These are phyloP conservation scores for Apiospora pterosperma DNA, from an alignment of 2,329 filamentous ascomycete species.

Conservation along the genomic window DNA sequence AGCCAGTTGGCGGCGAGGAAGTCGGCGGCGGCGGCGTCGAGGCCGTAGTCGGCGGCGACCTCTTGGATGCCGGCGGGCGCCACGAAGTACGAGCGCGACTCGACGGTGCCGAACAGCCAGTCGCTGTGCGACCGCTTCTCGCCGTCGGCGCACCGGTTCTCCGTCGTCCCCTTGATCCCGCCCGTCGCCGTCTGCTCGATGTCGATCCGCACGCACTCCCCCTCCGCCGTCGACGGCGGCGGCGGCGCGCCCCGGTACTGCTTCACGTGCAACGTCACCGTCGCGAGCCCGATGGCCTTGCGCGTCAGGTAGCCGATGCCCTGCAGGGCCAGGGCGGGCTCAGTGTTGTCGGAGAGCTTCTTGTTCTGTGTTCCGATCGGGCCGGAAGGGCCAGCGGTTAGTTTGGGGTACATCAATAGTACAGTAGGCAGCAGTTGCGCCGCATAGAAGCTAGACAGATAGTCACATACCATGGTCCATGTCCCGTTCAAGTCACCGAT, in stretches of 20 bases:
- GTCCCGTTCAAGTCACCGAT: constrained; percentile 65
- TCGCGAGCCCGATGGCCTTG: constrained; percentile 67
- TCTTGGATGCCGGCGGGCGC: constrained; percentile 47
- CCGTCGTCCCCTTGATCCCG: constrained; percentile 62
- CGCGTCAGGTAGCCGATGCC: constrained; percentile 69
- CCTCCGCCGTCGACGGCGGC: constrained; percentile 35
- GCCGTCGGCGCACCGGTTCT: constrained; percentile 52
- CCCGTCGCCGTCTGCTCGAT: constrained; percentile 70
- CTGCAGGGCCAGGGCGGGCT: constrained; percentile 69
- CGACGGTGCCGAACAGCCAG: constrained; percentile 73
- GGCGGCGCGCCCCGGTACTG: constrained; percentile 46
- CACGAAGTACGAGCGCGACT: constrained; percentile 55
- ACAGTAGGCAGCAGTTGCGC: too few species aligned
- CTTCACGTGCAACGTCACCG: constrained; percentile 62
- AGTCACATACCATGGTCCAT: constrained; percentile 63
- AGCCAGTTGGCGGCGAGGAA: constrained; percentile 58
- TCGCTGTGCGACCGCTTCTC: constrained; percentile 63
- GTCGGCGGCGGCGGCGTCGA: constrained; percentile 50
- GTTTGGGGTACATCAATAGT: background rate
- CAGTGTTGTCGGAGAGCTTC: constrained; percentile 63
- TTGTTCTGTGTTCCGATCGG: constrained; percentile 71
- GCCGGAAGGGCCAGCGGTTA: background rate
- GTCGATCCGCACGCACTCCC: constrained; percentile 58
- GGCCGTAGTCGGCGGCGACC: constrained; percentile 55
- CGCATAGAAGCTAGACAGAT: background rate